Percentiles rank a stretch among this genome's conserved stretches.
These are phyloP conservation scores for Parietichytrium sp. DNA, from an alignment of 108 stramenopile genomes.

Conservation along the genomic window DNA sequence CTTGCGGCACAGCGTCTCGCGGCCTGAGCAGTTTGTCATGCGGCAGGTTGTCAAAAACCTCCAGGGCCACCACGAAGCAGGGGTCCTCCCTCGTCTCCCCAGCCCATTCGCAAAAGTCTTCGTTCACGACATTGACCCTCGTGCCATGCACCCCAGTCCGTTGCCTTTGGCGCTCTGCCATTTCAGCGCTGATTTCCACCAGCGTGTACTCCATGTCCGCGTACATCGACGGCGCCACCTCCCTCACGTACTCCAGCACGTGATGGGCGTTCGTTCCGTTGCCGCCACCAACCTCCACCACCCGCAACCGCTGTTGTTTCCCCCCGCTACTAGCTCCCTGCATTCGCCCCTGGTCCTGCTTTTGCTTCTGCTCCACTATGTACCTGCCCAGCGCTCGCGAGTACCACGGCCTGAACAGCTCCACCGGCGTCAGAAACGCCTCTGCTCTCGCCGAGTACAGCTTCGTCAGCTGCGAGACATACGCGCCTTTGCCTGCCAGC, in stretches of 20 bases:
- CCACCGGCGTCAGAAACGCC: constrained; percentile 18
- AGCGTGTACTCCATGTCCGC: not conserved
- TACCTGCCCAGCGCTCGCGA: not conserved
- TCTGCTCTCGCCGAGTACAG: constrained; percentile 3
- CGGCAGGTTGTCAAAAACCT: constrained; percentile 42
- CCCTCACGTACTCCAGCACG: not conserved
- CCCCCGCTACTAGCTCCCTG: not conserved
- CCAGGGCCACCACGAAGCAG: not conserved
- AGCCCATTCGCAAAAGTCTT: not conserved
- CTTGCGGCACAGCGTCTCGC: not conserved
- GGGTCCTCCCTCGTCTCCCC: not conserved
- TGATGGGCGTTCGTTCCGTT: constrained; percentile 28
- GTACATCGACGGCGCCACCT: not conserved
- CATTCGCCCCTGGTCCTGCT: not conserved
- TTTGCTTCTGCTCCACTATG: not conserved
- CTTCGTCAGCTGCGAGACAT: not conserved
- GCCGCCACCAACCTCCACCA: constrained; percentile 36
- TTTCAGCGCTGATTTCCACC: not conserved
- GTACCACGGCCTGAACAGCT: constrained; percentile 39
- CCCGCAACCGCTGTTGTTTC: not conserved
- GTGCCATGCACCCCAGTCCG: not conserved
- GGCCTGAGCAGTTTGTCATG: constrained; percentile 37
- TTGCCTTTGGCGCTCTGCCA: not conserved
- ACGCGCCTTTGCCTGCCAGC: not conserved
- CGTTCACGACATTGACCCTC: not conserved